Evolutionary conservation across 1,284 basidiomycete species (phyloP).

Genomic region (Mrakiaceae sp.): DNA sequence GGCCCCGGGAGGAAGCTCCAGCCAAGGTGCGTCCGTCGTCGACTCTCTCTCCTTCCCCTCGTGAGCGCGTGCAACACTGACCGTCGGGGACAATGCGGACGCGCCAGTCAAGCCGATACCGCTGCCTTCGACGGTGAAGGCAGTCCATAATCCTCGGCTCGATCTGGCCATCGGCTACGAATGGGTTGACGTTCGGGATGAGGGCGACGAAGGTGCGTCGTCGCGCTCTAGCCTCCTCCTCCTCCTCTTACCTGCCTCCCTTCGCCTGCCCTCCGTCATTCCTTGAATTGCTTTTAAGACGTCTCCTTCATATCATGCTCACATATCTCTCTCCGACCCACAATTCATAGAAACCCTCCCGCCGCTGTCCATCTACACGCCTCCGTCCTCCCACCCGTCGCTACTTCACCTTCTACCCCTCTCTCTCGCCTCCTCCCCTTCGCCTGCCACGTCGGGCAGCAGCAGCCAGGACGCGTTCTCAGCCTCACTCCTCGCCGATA

Average conservation of each 20-base stretch:
- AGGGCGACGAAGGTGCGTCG: conserved; percentile 69
- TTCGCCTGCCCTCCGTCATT: conserved; percentile 17
- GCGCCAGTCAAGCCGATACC: conserved; percentile 10
- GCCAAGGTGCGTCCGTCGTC: neutral
- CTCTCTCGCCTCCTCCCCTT: conserved; percentile 52
- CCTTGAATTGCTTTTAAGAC: neutral
- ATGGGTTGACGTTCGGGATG: conserved; percentile 71
- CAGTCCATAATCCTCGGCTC: neutral
- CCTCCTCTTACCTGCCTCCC: conserved; percentile 9
- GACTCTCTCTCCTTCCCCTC: neutral
- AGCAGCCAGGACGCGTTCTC: neutral
- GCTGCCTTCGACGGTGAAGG: neutral
- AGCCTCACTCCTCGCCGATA: conserved; percentile 55
- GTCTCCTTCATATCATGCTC: too few relatives aligned
- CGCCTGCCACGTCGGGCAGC: neutral
- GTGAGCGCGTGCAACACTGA: neutral
- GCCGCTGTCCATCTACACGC: conserved; percentile 75
- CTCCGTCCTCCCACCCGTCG: conserved; percentile 63
- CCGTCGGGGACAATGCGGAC: too few relatives aligned
- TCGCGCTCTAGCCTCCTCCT: conserved; percentile 8
- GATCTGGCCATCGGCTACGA: conserved; percentile 68
- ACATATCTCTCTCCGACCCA: too few relatives aligned
- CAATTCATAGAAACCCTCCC: conserved; percentile 58
- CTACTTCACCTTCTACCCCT: conserved; percentile 70
- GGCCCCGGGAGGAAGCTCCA: neutral